These are phyloP conservation scores for Eleusine indica DNA, from an alignment of 176 grass and related monocot genomes.

Conservation along the genomic window DNA sequence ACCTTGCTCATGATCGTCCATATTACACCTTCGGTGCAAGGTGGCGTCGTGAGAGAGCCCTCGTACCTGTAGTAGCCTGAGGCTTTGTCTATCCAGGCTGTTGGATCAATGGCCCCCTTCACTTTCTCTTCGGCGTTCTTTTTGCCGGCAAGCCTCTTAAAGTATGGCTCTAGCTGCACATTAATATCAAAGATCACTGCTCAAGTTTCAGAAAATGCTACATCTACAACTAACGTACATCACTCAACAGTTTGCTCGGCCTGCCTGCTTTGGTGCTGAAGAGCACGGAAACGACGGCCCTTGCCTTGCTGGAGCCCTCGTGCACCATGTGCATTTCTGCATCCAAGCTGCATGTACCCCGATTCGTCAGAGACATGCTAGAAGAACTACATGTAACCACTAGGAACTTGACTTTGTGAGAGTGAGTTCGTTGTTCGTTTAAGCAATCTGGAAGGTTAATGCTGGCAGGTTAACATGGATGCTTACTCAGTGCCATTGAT, in stretches of 20 bases:
- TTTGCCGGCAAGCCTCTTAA: conserved; percentile 50
- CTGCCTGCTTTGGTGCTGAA: conserved; percentile 39
- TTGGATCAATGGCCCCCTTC: conserved; percentile 48
- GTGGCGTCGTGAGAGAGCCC: conserved; percentile 79
- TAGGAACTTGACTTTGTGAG: no score
- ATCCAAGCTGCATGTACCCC: conserved; percentile 34
- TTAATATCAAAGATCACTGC: background rate
- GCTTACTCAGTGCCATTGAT: conserved; percentile 63
- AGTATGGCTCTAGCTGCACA: conserved; percentile 56
- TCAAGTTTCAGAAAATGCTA: background rate
- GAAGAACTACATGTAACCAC: no score
- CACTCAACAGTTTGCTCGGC: conserved; percentile 32
- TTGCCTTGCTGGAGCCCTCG: conserved; percentile 42
- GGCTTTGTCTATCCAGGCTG: conserved; percentile 35
- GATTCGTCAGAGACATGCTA: background rate
- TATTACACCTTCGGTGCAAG: conserved; percentile 74
- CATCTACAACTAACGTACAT: conserved; percentile 22
- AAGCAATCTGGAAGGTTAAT: no score
- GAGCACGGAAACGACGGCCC: conserved; percentile 64
- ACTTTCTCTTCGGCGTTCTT: conserved; percentile 35
- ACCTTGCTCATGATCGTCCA: conserved; percentile 88
- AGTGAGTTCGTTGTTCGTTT: no score
- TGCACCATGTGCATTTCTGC: conserved; percentile 79
- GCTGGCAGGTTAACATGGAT: background rate
- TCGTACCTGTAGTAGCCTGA: conserved; percentile 87